Evolutionary conservation across 345 rosid species (phyloP).

Genomic region (Psidium guajava): DNA sequence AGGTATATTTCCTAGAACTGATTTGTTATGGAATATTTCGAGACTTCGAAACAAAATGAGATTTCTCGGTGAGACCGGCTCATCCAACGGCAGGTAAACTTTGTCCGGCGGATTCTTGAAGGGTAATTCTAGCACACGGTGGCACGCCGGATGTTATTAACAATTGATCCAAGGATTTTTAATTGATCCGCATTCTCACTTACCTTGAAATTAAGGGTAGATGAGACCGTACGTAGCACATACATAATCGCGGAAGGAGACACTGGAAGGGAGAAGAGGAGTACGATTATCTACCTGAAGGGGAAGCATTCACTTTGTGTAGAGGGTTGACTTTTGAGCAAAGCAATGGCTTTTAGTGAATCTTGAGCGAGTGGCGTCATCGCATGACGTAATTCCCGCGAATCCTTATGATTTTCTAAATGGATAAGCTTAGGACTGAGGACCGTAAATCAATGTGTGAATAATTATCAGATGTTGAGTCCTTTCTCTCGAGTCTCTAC

Average conservation of each 20-base stretch:
- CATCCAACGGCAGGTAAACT: background rate
- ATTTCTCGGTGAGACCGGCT: background rate
- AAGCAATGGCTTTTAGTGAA: background rate
- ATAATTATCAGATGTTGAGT: background rate
- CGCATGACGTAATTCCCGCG: background rate
- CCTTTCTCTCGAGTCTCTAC: background rate
- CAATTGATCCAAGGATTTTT: background rate
- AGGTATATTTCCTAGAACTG: background rate
- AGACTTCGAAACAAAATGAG: background rate
- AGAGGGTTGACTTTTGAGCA: background rate
- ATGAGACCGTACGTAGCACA: background rate
- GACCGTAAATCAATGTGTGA: background rate
- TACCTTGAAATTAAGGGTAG: background rate
- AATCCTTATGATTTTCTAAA: background rate
- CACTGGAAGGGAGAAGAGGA: background rate
- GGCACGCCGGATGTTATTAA: background rate
- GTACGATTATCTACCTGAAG: background rate
- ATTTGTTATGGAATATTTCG: background rate
- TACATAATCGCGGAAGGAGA: background rate
- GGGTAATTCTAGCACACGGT: background rate
- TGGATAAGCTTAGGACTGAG: background rate
- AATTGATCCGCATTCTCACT: background rate
- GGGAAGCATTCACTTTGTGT: background rate
- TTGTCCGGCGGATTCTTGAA: background rate
- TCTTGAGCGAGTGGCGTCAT: background rate